Conservation (phyloP, 306 rosid species). For the Cucurbita ficifolia region DNA sequence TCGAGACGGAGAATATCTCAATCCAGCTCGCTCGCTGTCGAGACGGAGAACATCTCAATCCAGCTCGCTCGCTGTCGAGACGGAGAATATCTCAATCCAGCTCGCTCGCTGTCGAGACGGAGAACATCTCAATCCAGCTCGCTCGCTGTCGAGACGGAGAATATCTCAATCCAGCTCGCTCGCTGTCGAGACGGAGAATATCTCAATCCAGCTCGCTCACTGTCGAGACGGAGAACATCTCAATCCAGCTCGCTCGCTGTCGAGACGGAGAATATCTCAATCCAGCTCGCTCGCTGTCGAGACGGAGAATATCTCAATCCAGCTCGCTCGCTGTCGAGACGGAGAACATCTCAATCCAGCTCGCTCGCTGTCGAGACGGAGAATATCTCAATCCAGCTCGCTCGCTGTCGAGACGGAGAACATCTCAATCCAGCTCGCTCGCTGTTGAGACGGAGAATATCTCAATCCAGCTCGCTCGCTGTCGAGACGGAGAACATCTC, state of each 20-base stretch:
- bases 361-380: not conserved
- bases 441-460: not conserved
- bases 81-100: not conserved
- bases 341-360: not conserved
- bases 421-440: not conserved
- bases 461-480: not conserved
- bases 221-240: not conserved
- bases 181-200: not conserved
- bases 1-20: not conserved
- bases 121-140: not conserved
- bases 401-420: not conserved
- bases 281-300: not conserved
- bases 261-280: not conserved
- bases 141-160: not conserved
- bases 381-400: not conserved
- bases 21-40: not conserved
- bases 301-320: not conserved
- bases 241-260: not conserved
- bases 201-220: not conserved
- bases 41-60: not conserved
- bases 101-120: not conserved
- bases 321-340: not conserved
- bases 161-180: not conserved
- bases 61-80: not conserved
- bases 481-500: not conserved